Evolutionary conservation across 1,284 basidiomycete genomes (phyloP).

Genomic region (Irpex sp.): DNA sequence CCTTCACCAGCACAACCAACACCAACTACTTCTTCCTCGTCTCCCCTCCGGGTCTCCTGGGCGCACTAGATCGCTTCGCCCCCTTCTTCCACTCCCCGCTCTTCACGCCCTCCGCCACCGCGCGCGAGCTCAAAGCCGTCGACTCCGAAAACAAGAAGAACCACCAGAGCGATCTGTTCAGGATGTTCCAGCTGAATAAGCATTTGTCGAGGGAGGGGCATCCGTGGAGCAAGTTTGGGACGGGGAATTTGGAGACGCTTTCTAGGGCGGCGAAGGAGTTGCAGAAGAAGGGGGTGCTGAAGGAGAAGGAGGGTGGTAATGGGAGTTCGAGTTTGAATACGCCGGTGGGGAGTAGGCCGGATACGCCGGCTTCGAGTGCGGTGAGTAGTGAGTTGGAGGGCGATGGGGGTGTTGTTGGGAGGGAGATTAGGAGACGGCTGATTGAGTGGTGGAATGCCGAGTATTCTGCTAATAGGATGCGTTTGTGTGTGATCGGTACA

Average conservation of each 20-base stretch:
- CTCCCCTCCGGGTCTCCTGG: constrained; percentile 78
- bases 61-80: constrained; percentile 88
- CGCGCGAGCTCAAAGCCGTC: constrained; percentile 94
- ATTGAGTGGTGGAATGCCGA: constrained; percentile 94
- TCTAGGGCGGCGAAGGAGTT: constrained; percentile 63
- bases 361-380: constrained; percentile 68
- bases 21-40: constrained; percentile 97
- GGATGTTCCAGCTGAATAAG: constrained; percentile 97
- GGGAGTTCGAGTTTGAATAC: constrained; percentile 38
- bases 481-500: constrained; percentile 86
- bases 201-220: constrained; percentile 79
- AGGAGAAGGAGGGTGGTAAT: constrained; percentile 19
- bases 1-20: constrained; percentile 90
- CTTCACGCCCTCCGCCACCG: constrained; percentile 88
- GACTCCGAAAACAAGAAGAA: constrained; percentile 99
- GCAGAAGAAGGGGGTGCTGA: constrained; percentile 44
- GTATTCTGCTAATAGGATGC: constrained; percentile 95
- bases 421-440: constrained; percentile 87
- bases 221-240: constrained; percentile 92
- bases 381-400: constrained; percentile 60
- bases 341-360: constrained; percentile 48
- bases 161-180: constrained; percentile 91
- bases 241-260: constrained; percentile 85
- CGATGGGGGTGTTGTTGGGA: constrained; percentile 74
- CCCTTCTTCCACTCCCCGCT: constrained; percentile 94